These are phyloP conservation scores for Apiospora arundinis DNA, from an alignment of 2,329 filamentous ascomycete species.

Conservation along the genomic window DNA sequence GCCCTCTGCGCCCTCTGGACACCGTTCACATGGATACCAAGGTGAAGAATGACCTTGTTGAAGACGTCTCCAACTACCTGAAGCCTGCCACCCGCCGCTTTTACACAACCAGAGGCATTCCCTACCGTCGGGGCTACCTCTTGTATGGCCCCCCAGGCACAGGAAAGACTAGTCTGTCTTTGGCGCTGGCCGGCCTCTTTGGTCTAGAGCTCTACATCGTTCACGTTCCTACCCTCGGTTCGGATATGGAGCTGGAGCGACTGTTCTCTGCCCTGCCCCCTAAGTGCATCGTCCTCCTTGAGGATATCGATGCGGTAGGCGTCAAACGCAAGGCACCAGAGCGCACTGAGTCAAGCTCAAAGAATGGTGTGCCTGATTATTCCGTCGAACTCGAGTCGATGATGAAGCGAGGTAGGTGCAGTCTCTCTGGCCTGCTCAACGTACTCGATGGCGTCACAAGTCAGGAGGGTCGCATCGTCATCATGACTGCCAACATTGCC, in stretches of 20 bases:
- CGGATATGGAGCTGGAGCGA: conserved; percentile 38
- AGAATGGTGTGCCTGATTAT: background rate
- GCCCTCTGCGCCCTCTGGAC: conserved; percentile 41
- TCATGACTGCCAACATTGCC: conserved; percentile 73
- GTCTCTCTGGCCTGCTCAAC: conserved; percentile 70
- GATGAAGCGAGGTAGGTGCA: conserved; percentile 64
- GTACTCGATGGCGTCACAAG: conserved; percentile 70
- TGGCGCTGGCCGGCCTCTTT: conserved; percentile 72
- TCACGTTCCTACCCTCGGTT: conserved; percentile 60
- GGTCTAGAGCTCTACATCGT: conserved; percentile 78
- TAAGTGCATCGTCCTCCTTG: conserved; percentile 56
- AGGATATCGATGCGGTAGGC: conserved; percentile 62
- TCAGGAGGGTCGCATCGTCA: conserved; percentile 72
- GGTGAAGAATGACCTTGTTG: conserved; percentile 67
- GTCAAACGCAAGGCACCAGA: conserved; percentile 42
- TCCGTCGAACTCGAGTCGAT: conserved; percentile 41
- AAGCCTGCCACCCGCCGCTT: conserved; percentile 61
- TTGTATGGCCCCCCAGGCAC: conserved; percentile 77
- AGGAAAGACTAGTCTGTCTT: conserved; percentile 78
- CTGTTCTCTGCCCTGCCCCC: conserved; percentile 42
- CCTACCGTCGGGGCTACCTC: conserved; percentile 75
- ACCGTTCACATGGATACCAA: conserved; percentile 46
- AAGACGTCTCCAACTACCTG: conserved; percentile 73
- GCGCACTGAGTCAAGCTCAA: conserved; percentile 21
- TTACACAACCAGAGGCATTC: conserved; percentile 76